Evolutionary conservation across 1,139 yeast species (phyloP).

Genomic region (Ogataea hybrid): DNA sequence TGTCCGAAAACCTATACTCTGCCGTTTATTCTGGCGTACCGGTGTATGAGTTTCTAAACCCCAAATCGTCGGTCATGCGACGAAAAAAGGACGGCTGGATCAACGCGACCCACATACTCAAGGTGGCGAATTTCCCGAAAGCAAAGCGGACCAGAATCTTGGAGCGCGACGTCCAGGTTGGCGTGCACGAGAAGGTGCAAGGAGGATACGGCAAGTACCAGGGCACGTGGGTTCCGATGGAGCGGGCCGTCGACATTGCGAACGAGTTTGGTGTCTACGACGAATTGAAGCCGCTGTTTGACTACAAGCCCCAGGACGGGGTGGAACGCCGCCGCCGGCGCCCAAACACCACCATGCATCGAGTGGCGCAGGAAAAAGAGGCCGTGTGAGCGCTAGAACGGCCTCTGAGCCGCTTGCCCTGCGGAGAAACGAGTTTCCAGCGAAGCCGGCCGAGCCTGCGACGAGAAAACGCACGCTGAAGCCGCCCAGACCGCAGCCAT

Average conservation of each 20-base stretch:
- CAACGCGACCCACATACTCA: slow-evolving; percentile 95
- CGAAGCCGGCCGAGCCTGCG: slow-evolving; percentile 1
- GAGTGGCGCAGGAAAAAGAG: slow-evolving; percentile 36
- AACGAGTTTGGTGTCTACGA: slow-evolving; percentile 69
- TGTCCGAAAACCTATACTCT: slow-evolving; percentile 51
- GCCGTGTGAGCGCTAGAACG: slow-evolving; percentile 17
- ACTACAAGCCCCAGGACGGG: slow-evolving; percentile 58
- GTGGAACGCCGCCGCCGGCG: slow-evolving; percentile 74
- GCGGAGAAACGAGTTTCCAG: slow-evolving; percentile 6
- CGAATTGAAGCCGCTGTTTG: slow-evolving; percentile 65
- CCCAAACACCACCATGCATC: slow-evolving; percentile 81
- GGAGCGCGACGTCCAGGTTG: slow-evolving; percentile 87
- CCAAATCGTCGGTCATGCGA: slow-evolving; percentile 90
- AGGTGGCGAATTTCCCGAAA: slow-evolving; percentile 92
- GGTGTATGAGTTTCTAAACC: slow-evolving; percentile 80
- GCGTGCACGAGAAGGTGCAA: slow-evolving; percentile 87
- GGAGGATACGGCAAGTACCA: slow-evolving; percentile 98
- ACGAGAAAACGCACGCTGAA: slow-evolving; percentile 22
- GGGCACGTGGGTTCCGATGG: slow-evolving; percentile 95
- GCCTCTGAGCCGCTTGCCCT: slow-evolving; percentile 12
- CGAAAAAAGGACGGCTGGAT: slow-evolving; percentile 91
- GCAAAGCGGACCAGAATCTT: slow-evolving; percentile 89
- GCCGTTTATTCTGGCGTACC: slow-evolving; percentile 87
- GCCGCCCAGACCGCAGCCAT: slow-evolving; percentile 20
- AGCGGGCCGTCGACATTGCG: slow-evolving; percentile 55